These are phyloP conservation scores for Phytomonas francai DNA, from an alignment of 208 protist genomes.

Conservation along the genomic window DNA sequence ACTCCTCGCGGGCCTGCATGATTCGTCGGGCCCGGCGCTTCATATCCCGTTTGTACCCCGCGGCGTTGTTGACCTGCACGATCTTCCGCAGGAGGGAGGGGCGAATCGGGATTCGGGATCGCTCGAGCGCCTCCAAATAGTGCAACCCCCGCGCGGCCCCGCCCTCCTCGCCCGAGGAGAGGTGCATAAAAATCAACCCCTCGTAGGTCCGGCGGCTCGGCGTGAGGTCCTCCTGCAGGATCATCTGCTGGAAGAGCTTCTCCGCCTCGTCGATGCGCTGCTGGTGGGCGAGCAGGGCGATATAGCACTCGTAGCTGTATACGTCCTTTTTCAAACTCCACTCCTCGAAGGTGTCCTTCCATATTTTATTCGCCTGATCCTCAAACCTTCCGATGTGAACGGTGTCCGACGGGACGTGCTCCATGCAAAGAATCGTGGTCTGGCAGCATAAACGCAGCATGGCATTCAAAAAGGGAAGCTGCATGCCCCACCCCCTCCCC, in stretches of 20 bases:
- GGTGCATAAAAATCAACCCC: constrained; percentile 88
- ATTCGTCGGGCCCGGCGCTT: constrained; percentile 88
- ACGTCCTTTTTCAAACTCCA: constrained; percentile 72
- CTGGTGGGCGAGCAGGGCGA: constrained; percentile 79
- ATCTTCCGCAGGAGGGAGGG: constrained; percentile 80
- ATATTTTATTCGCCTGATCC: constrained; percentile 72
- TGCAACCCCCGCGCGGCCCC: constrained; percentile 73
- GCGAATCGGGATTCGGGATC: constrained; percentile 53
- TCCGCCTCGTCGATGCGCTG: constrained; percentile 85
- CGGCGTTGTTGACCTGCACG: constrained; percentile 77
- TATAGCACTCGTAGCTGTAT: constrained; percentile 88
- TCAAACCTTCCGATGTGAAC: constrained; percentile 59
- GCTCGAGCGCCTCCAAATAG: constrained; percentile 88
- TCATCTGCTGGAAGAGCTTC: constrained; percentile 83
- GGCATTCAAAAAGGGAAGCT: constrained; percentile 70
- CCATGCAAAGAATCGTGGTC: constrained; percentile 67
- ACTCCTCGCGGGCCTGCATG: constrained; percentile 86
- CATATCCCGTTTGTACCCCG: constrained; percentile 89
- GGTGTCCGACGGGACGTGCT: constrained; percentile 51
- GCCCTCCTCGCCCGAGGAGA: constrained; percentile 86
- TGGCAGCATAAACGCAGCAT: constrained; percentile 80
- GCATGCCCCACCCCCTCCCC: constrained; percentile 68
- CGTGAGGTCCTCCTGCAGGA: constrained; percentile 63
- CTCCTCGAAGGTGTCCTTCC: constrained; percentile 76
- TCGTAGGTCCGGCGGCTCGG: constrained; percentile 80